phyloP scores from a whole-genome alignment of 352 stramenopile species.

The Globisporangium echinulatum region DNA sequence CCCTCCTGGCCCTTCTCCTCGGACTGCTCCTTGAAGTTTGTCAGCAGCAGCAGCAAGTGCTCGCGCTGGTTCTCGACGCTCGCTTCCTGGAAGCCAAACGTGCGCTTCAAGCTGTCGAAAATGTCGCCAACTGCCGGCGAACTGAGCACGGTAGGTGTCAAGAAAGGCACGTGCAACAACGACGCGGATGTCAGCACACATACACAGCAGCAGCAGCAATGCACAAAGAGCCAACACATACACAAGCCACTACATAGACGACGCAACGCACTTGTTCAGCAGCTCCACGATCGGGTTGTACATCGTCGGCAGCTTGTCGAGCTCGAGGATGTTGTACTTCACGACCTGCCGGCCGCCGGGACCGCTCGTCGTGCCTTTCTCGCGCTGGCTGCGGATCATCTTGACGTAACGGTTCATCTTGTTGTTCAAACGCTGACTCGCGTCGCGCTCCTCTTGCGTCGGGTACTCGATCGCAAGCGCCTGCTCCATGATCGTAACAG shows the following conservation, averaged over 20 bases:
- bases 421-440: constrained; percentile 62
- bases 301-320: constrained; percentile 52
- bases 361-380: constrained; percentile 34
- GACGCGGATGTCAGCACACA: too few species aligned
- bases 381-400: constrained; percentile 79
- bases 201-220: too few species aligned
- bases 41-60: constrained; percentile 73
- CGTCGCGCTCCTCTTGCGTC: constrained; percentile 64
- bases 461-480: constrained; percentile 73
- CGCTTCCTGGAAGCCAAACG: constrained; percentile 94
- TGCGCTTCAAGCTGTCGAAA: constrained; percentile 92
- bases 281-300: constrained; percentile 61
- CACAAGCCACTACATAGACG: not conserved
- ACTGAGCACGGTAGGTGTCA: constrained; percentile 1
- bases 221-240: too few species aligned
- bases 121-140: constrained; percentile 59
- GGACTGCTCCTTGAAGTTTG: constrained; percentile 76
- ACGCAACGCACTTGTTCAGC: constrained; percentile 36
- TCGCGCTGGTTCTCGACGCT: constrained; percentile 78
- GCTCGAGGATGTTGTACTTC: constrained; percentile 73
- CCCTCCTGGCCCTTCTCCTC: constrained; percentile 32
- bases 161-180: too few species aligned
- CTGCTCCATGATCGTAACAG: constrained; percentile 70
- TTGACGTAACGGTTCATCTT: constrained; percentile 87
- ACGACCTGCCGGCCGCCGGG: constrained; percentile 21